Base-by-base conservation (phyloP, 2,329 filamentous ascomycete species). In the Moelleriella libera region DNA sequence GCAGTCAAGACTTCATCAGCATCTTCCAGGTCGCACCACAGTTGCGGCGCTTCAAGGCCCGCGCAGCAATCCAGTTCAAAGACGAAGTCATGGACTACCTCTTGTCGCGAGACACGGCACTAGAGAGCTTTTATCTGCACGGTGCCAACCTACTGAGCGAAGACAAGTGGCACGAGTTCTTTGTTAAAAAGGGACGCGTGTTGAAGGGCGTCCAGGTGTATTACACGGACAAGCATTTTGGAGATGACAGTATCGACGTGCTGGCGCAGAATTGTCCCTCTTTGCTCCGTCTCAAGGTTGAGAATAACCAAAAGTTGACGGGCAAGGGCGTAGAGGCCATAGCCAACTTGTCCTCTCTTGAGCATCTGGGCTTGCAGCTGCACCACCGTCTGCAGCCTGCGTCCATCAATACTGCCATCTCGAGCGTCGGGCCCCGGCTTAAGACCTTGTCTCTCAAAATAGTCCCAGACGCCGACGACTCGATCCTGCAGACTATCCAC, bases 1-100 rank as follows among this genome's bases (percentile, higher is more conserved):
- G 77, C 45, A 75, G 78, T 2, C 78, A 88, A 53, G 88, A 97
- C 57, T 88, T 84, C 53, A 75, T 85, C 44, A 77, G 82, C 53
- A 86, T 95, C 41, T 88, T 96, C 52, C 83, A 88, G 46, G 74
- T 80, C 3, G 81, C 85, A 49, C 80, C 85, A 0, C 72, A 71
- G 5, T 68, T 95, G 47, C 78, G 78, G 55, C 75, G 74, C 42
- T 71, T 96, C 48, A 84, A 88, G 53, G 68, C 94, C 9, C 80
- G 84, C 45, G 90, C 89, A 57, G 87, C 83, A n/a, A 85, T 92
- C 45, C 89, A 95, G 59, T 83, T 96, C 71, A 95, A 94, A 63
- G 85, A 96, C 57, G 72, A 73, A 40, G 84, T 88, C 41, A 75
- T 96, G 63, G 78, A 87, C 46, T 95, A 90, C 61, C 76, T 96